Evolutionary conservation across 768 basidiomycete genomes (phyloP).

Genomic region (Aureoboletus auriporus): DNA sequence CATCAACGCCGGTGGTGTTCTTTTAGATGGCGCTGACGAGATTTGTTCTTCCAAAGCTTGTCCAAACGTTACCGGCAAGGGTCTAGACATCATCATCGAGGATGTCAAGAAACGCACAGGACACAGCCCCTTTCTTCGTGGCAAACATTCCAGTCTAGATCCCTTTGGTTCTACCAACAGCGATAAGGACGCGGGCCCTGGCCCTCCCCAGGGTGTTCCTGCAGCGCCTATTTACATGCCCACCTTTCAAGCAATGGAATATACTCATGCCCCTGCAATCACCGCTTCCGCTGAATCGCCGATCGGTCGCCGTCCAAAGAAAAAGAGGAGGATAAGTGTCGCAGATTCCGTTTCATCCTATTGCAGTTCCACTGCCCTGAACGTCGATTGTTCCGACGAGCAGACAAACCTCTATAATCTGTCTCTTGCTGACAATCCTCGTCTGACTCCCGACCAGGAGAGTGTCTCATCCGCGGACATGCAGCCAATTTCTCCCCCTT

Average conservation of each 20-base stretch:
- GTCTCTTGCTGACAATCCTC: constrained; percentile 26
- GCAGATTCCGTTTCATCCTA: constrained; percentile 34
- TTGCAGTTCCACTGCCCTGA: constrained; percentile 25
- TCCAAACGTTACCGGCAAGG: constrained; percentile 44
- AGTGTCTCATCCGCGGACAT: constrained; percentile 32
- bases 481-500: constrained; percentile 30
- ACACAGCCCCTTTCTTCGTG: constrained; percentile 45
- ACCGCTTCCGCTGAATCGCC: constrained; percentile 27
- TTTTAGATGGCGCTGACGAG: constrained; percentile 25
- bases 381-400: constrained; percentile 24
- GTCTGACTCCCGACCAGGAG: constrained; percentile 30
- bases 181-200: constrained; percentile 33
- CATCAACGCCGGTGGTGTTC: constrained; percentile 32
- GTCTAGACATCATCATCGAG: constrained; percentile 46
- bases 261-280: constrained; percentile 32
- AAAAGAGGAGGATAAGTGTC: constrained; percentile 34
- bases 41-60: constrained; percentile 29
- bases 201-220: constrained; percentile 18
- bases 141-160: constrained; percentile 48
- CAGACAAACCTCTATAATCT: constrained; percentile 15
- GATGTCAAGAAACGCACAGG: constrained; percentile 47
- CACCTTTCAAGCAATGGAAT: constrained; percentile 38
- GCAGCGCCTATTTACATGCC: constrained; percentile 37
- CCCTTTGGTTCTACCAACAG: constrained; percentile 41
- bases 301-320: constrained; percentile 27